Conservation (phyloP, 1,284 basidiomycete genomes). For the Amylostereum areolatum region DNA sequence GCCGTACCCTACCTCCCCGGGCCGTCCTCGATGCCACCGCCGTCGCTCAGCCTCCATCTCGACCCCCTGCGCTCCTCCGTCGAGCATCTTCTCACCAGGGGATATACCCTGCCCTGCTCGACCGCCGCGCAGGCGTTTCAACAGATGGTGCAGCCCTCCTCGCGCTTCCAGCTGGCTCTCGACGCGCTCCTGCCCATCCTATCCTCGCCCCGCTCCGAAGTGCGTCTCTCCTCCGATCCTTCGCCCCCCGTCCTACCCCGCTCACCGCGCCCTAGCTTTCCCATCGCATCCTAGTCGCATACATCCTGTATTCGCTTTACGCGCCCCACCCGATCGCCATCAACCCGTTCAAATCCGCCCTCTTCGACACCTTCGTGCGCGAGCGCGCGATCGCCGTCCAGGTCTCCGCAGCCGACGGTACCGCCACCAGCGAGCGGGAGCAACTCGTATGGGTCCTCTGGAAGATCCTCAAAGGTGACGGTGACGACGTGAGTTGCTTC, state of each 20-base stretch:
- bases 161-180: slow-evolving; percentile 71
- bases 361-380: slow-evolving; percentile 56
- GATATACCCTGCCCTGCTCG: slow-evolving; percentile 63
- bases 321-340: slow-evolving; percentile 67
- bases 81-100: slow-evolving; percentile 54
- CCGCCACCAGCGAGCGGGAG: slow-evolving; percentile 48
- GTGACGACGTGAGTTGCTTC: slow-evolving; percentile 56
- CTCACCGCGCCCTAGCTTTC: slow-evolving; percentile 39
- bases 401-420: slow-evolving; percentile 43
- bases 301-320: slow-evolving; percentile 71
- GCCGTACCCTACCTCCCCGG: slow-evolving; percentile 7
- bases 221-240: slow-evolving; percentile 24
- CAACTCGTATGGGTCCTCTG: slow-evolving; percentile 77
- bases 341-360: slow-evolving; percentile 70
- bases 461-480: slow-evolving; percentile 76
- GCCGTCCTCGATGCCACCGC: slow-evolving; percentile 16
- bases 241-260: not conserved
- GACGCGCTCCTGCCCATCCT: slow-evolving; percentile 70
- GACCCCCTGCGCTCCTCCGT: slow-evolving; percentile 44
- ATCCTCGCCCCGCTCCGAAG: slow-evolving; percentile 45
- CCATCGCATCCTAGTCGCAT: slow-evolving; percentile 67
- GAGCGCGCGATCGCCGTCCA: slow-evolving; percentile 56
- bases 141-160: slow-evolving; percentile 63
- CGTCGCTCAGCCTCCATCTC: slow-evolving; percentile 19
- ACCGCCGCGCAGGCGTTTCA: slow-evolving; percentile 66